Base-by-base conservation (phyloP, 202 grass and related monocot genomes). In the Setaria italica region DNA sequence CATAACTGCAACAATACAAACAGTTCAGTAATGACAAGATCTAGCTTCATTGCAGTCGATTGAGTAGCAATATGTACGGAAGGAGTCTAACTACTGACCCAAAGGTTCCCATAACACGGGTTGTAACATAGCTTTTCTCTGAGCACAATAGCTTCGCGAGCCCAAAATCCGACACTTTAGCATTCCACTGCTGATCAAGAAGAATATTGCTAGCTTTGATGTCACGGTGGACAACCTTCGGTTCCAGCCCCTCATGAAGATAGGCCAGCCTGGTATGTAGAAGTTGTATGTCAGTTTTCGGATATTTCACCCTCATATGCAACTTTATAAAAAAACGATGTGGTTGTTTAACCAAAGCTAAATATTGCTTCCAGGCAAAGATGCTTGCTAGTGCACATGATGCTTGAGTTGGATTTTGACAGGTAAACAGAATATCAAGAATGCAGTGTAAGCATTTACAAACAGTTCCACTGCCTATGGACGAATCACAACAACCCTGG, bases 181-280 rank as follows among this genome's bases (percentile, higher is more conserved):
- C 77, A 49, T 94, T 92, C 90, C 88, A 97, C 53, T 92, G 94
- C 66, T 82, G 86, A 74, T 97, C 92, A 78, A 97, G 78, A 87
- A 97, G 94, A 87, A 97, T 97, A 75, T 97, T 97, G 94, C 94
- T 97, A 49, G 94, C 92, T 92, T 97, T 97, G 57, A 97, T 85
- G 70, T 97, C 94, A 43, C 92, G 91, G 37, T 97, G 94, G 8
- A 97, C 94, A 83, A 97, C 94, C 88, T 97, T 97, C 0, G 94
- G 94, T 81, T 97, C 94, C 80, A 97, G 81, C 53, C 94, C 94
- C 71, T 97, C 94, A 59, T 97, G 94, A 77, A 97, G 92, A 82
- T 97, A 97, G 70, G 94, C 92, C 84, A 97, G 80, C 66, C 94
- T 97, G 84, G 77, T 34, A 82, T 29, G 87, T 41, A 87, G 34